These are phyloP conservation scores for Boletus subparvulus DNA, from an alignment of 768 basidiomycete genomes.

Conservation along the genomic window DNA sequence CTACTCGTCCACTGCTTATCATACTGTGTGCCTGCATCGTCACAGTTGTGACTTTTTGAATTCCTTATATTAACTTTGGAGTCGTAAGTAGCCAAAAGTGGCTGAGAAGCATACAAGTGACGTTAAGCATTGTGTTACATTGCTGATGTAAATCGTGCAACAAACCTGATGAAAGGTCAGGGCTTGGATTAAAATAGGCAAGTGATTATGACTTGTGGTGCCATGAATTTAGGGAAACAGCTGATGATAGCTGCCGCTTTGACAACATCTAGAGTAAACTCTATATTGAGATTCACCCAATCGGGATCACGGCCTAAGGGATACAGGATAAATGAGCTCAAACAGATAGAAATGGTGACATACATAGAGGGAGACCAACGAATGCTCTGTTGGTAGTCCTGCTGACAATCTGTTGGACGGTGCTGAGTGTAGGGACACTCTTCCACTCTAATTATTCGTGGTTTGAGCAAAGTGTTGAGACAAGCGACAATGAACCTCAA, in stretches of 20 bases:
- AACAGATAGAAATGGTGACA: neutral
- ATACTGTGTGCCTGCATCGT: no score
- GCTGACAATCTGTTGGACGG: constrained; percentile 3
- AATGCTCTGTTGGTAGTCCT: constrained; percentile 10
- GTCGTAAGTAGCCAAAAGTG: no score
- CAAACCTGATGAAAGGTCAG: neutral
- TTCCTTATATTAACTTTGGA: no score
- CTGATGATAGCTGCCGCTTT: constrained; percentile 17
- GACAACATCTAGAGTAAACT: constrained; percentile 21
- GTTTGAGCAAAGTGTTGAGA: neutral
- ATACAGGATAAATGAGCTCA: neutral
- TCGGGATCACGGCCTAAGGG: constrained; percentile 19
- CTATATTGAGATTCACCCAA: constrained; percentile 32
- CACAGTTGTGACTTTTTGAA: no score
- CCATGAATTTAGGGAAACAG: constrained; percentile 33
- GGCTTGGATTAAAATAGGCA: neutral
- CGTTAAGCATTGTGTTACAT: no score
- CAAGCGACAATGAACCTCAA: neutral
- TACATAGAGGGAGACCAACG: constrained; percentile 19
- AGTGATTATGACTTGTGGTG: constrained; percentile 25
- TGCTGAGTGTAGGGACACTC: neutral
- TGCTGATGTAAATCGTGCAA: neutral
- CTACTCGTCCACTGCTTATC: no score
- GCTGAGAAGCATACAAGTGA: no score
- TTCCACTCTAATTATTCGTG: constrained; percentile 12